Conservation (phyloP, 768 basidiomycete species). For the Suillus brevipes region DNA sequence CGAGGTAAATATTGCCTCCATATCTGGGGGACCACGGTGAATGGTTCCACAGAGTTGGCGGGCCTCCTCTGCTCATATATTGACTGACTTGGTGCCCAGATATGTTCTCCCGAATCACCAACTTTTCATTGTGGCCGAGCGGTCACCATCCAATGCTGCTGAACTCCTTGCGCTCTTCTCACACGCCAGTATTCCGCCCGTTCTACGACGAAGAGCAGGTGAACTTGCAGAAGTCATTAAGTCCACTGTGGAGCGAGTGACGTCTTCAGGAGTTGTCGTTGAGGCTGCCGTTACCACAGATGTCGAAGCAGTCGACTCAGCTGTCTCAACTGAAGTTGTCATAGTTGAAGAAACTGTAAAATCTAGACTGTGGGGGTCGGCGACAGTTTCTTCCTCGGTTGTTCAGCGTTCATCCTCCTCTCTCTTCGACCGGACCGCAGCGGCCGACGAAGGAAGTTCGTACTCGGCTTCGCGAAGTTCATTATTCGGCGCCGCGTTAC, state of each 20-base stretch:
- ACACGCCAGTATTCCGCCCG: slow-evolving; percentile 49
- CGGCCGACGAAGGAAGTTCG: not conserved
- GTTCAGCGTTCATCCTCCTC: slow-evolving; percentile 25
- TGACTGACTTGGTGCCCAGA: slow-evolving; percentile 34
- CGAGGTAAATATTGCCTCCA: slow-evolving; percentile 49
- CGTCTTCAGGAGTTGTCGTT: not conserved
- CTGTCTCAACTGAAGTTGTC: not conserved
- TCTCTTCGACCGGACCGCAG: slow-evolving; percentile 20
- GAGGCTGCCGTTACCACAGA: not conserved
- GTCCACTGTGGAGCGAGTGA: slow-evolving; percentile 38
- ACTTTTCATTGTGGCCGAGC: slow-evolving; percentile 72
- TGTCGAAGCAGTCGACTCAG: not conserved
- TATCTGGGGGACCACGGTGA: not conserved
- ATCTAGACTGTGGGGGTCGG: slow-evolving; percentile 7
- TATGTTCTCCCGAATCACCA: slow-evolving; percentile 77
- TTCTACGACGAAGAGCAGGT: slow-evolving; percentile 59
- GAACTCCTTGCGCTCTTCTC: slow-evolving; percentile 60
- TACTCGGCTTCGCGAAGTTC: slow-evolving; percentile 39
- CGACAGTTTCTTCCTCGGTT: not conserved
- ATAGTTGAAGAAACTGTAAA: not conserved
- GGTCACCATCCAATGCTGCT: slow-evolving; percentile 64
- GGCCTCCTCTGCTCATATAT: not conserved
- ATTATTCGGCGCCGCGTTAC: slow-evolving; percentile 42
- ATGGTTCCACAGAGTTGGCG: not conserved
- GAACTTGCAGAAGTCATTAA: slow-evolving; percentile 68